phyloP scores from a whole-genome alignment of 352 stramenopile genomes.

The Phytophthora brassicae region DNA sequence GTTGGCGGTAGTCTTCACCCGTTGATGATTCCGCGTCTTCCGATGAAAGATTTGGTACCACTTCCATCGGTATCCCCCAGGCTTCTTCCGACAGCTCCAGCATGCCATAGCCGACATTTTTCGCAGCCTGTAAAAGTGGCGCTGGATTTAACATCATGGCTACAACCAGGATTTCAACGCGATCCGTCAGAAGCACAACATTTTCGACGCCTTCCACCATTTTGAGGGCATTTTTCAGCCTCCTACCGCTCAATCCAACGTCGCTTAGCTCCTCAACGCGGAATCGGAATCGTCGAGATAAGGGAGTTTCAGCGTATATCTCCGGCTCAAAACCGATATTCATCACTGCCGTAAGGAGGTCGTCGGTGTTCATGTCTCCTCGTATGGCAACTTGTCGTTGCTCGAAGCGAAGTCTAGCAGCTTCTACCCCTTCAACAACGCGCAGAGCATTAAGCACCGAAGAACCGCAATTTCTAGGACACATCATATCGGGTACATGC shows the following conservation, averaged over 20 bases:
- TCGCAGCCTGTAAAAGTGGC: constrained; percentile 40
- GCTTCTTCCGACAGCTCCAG: constrained; percentile 53
- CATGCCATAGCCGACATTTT: constrained; percentile 48
- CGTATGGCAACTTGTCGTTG: constrained; percentile 56
- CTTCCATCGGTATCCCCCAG: constrained; percentile 38
- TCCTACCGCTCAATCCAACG: constrained; percentile 22
- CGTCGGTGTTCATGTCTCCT: constrained; percentile 43
- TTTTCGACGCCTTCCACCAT: constrained; percentile 70
- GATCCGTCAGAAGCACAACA: constrained; percentile 55
- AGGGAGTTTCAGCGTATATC: constrained; percentile 37
- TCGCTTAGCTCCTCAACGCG: constrained; percentile 48
- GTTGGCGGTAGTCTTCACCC: constrained; percentile 9
- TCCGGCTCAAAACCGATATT: constrained; percentile 65
- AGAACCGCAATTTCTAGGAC: constrained; percentile 69
- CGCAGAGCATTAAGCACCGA: constrained; percentile 66
- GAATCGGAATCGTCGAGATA: constrained; percentile 59
- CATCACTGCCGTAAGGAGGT: constrained; percentile 44
- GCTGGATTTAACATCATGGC: constrained; percentile 49
- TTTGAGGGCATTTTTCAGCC: constrained; percentile 30
- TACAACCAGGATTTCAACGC: constrained; percentile 58
- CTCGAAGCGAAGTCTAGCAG: constrained; percentile 59
- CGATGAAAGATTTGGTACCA: constrained; percentile 20
- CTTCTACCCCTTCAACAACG: constrained; percentile 46
- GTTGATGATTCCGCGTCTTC: background rate
- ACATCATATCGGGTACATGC: constrained; percentile 81